Evolutionary conservation across 2,329 filamentous ascomycete species (phyloP).

Genomic region (Beauveria sp.): DNA sequence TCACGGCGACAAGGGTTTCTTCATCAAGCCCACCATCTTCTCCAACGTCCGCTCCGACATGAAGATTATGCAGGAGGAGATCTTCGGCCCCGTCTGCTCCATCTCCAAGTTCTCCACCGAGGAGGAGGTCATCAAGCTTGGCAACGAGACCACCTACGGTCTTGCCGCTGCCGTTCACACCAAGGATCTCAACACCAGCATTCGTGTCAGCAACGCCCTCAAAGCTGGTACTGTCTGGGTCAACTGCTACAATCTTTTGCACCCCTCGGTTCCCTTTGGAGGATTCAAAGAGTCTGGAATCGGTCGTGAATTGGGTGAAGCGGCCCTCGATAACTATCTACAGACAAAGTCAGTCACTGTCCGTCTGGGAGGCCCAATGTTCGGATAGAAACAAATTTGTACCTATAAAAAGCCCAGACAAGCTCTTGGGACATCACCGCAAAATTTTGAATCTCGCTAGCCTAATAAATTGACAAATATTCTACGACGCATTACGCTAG

Average conservation of each 20-base stretch:
- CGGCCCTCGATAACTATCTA: slow-evolving; percentile 59
- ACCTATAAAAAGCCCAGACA: too few species aligned
- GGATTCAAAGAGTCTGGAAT: slow-evolving; percentile 76
- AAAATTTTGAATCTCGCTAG: too few species aligned
- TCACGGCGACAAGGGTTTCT: slow-evolving; percentile 69
- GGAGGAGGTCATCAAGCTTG: slow-evolving; percentile 65
- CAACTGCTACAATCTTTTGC: slow-evolving; percentile 25
- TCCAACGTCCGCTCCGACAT: slow-evolving; percentile 68
- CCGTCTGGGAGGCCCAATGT: slow-evolving; percentile 38
- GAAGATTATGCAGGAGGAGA: slow-evolving; percentile 84
- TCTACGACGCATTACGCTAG: too few species aligned
- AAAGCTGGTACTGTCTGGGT: slow-evolving; percentile 57
- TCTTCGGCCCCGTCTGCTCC: slow-evolving; percentile 76
- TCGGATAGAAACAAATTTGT: slow-evolving; percentile 13
- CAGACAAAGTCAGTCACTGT: slow-evolving; percentile 61
- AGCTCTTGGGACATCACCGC: too few species aligned
- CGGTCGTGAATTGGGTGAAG: slow-evolving; percentile 67
- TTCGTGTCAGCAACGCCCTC: slow-evolving; percentile 66
- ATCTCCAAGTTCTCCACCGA: slow-evolving; percentile 76
- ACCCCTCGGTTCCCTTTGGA: slow-evolving; percentile 49
- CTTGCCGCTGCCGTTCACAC: slow-evolving; percentile 76
- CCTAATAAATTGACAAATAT: too few species aligned
- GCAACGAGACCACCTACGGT: slow-evolving; percentile 69
- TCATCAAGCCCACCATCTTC: slow-evolving; percentile 84
- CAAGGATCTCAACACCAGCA: slow-evolving; percentile 67